Evolutionary conservation across 345 rosid species (phyloP).

Genomic region (Excoecaria cochinchinensis): DNA sequence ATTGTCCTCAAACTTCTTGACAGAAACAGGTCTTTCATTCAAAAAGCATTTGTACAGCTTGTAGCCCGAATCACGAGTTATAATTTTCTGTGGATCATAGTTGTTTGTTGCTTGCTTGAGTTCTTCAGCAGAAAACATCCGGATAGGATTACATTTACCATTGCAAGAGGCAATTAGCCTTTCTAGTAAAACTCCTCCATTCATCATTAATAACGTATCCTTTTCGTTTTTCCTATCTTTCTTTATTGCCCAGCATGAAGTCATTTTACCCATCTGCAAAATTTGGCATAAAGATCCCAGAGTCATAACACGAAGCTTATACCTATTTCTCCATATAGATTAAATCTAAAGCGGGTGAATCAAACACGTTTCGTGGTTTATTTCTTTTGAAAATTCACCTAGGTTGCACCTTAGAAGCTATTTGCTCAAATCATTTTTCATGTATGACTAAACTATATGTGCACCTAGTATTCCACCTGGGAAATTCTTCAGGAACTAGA

Average conservation of each 20-base stretch:
- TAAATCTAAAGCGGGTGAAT: too few relatives aligned
- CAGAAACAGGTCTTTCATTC: slow-evolving; percentile 5
- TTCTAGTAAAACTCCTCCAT: slow-evolving; percentile 9
- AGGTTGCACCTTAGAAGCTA: too few relatives aligned
- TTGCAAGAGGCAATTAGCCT: slow-evolving; percentile 7
- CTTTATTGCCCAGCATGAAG: background rate
- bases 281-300: background rate
- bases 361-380: too few relatives aligned
- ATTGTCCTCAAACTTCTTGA: slow-evolving; percentile 5
- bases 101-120: slow-evolving; percentile 17
- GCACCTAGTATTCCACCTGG: too few relatives aligned
- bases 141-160: slow-evolving; percentile 6
- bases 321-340: too few relatives aligned
- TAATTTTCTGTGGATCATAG: background rate
- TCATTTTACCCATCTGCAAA: slow-evolving; percentile 1
- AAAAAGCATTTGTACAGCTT: slow-evolving; percentile 8
- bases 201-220: background rate
- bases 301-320: too few relatives aligned
- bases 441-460: too few relatives aligned
- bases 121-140: background rate
- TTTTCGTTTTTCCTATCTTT: background rate
- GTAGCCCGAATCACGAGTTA: background rate
- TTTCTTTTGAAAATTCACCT: too few relatives aligned
- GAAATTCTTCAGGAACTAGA: too few relatives aligned
- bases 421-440: too few relatives aligned